Percentiles rank a stretch among this genome's conserved stretches.
Evolutionary conservation across 1,284 basidiomycete genomes (phyloP).

Genomic region (Ustilago sp.): DNA sequence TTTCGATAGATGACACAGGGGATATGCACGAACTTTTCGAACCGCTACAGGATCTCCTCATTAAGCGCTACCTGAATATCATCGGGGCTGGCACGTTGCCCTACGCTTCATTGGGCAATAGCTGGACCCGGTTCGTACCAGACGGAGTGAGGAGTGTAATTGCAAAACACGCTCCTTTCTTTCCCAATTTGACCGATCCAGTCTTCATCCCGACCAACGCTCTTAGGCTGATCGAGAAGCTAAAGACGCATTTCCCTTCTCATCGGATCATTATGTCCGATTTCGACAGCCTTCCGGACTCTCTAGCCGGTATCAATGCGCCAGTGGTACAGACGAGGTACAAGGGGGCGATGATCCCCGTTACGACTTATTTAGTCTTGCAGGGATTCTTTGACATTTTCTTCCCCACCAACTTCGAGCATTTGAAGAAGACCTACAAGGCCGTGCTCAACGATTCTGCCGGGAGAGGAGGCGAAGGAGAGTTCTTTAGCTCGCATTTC

Average conservation of each 20-base stretch:
- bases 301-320: constrained; percentile 83
- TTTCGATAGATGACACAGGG: constrained; percentile 83
- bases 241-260: constrained; percentile 86
- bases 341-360: constrained; percentile 81
- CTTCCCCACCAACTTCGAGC: constrained; percentile 93
- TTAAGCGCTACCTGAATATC: constrained; percentile 75
- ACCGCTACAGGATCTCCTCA: constrained; percentile 85
- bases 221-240: constrained; percentile 83
- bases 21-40: constrained; percentile 89
- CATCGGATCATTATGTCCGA: constrained; percentile 93
- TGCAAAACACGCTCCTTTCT: constrained; percentile 73
- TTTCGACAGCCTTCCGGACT: constrained; percentile 87
- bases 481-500: constrained; percentile 20
- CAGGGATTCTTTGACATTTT: constrained; percentile 99
- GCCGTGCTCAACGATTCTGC: constrained; percentile 7
- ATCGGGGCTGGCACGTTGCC: constrained; percentile 6
- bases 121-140: constrained; percentile 76
- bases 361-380: constrained; percentile 88
- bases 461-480: background rate
- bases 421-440: constrained; percentile 71
- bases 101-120: constrained; percentile 4
- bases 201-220: constrained; percentile 94
- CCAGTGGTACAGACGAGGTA: constrained; percentile 97
- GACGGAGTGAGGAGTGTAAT: constrained; percentile 68
- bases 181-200: constrained; percentile 87